phyloP scores from a whole-genome alignment of 192 early-diverging fungal genomes.

The Mortierella claussenii region DNA sequence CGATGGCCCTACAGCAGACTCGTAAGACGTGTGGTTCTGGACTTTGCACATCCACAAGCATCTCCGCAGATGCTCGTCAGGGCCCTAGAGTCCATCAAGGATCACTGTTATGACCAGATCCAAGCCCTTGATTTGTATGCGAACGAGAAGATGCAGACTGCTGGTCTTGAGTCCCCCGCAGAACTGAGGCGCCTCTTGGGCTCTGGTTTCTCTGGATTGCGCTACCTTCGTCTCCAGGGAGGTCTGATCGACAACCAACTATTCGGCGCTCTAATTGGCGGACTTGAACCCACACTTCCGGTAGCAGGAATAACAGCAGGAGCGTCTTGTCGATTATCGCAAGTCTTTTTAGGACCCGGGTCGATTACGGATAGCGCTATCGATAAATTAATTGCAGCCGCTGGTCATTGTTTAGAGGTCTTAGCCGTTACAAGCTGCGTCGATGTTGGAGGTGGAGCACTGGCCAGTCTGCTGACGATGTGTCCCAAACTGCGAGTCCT shows the following conservation, averaged over 20 bases:
- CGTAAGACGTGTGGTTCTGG: slow-evolving; percentile 27
- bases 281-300: slow-evolving; percentile 4
- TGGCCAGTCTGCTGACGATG: slow-evolving; percentile 33
- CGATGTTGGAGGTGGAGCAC: slow-evolving; percentile 38
- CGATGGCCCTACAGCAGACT: slow-evolving; percentile 24
- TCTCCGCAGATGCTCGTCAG: slow-evolving; percentile 35
- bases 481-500: slow-evolving; percentile 43
- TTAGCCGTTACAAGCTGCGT: slow-evolving; percentile 46
- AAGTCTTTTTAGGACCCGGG: slow-evolving; percentile 43
- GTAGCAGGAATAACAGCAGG: no score
- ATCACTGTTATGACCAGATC: slow-evolving; percentile 15
- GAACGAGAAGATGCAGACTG: slow-evolving; percentile 41
- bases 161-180: slow-evolving; percentile 3
- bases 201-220: slow-evolving; percentile 13
- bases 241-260: slow-evolving; percentile 46
- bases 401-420: slow-evolving; percentile 31
- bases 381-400: slow-evolving; percentile 29
- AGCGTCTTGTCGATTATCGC: slow-evolving; percentile 20
- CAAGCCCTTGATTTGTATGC: slow-evolving; percentile 30
- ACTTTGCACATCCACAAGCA: slow-evolving; percentile 44
- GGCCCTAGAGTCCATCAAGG: slow-evolving; percentile 15
- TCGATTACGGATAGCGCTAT: slow-evolving; percentile 47
- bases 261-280: slow-evolving; percentile 24
- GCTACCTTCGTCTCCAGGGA: slow-evolving; percentile 33
- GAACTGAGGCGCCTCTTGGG: slow-evolving; percentile 39